These are phyloP conservation scores for Backusella tarrabulga DNA, from an alignment of 192 early-diverging fungal genomes.

Conservation along the genomic window DNA sequence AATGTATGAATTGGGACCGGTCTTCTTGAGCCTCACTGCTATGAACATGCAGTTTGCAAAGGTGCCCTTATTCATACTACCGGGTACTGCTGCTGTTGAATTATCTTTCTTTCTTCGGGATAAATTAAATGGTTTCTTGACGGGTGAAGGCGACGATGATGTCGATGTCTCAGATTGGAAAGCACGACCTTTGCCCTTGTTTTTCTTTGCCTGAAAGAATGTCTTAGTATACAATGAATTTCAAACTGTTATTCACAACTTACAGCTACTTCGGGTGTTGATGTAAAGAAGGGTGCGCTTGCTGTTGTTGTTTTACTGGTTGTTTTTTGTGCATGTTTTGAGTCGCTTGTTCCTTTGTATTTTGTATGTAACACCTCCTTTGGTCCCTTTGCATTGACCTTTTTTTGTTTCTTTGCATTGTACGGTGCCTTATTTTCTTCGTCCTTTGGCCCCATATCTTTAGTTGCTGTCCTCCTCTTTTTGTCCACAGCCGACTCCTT, in stretches of 20 bases:
- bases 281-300: not conserved
- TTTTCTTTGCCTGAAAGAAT: not conserved
- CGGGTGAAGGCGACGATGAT: not conserved
- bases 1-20: not conserved
- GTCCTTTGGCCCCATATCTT: not conserved
- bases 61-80: not conserved
- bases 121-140: not conserved
- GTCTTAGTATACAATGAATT: not conserved
- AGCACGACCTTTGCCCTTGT: not conserved
- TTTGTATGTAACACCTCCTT: not conserved
- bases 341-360: not conserved
- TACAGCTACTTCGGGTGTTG: not conserved
- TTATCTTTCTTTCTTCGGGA: not conserved
- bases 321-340: not conserved
- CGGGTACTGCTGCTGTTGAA: not conserved
- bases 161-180: not conserved
- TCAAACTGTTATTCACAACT: not conserved
- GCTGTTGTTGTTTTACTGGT: not conserved
- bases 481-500: not conserved
- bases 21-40: not conserved
- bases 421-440: not conserved
- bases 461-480: not conserved
- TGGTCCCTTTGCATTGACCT: not conserved
- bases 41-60: not conserved
- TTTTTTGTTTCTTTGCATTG: not conserved